Conservation (phyloP, 257 asterid genomes). For the Galeopsis tetrahit region DNA sequence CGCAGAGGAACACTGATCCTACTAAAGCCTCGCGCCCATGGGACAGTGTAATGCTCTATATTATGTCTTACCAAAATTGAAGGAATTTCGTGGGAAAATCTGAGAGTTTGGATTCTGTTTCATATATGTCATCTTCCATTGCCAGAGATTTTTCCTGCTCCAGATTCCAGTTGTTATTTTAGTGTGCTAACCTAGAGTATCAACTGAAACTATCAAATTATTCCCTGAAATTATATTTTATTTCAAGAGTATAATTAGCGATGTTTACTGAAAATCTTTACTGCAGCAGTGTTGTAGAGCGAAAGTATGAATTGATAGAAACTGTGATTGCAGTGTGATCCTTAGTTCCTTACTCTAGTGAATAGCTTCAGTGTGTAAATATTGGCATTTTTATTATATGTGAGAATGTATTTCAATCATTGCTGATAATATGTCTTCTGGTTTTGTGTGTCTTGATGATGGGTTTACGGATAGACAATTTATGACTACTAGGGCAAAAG, state of each 20-base stretch:
- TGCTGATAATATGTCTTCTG: conserved; percentile 15
- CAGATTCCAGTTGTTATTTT: not conserved
- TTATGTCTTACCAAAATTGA: conserved; percentile 18
- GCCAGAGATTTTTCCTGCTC: conserved; percentile 23
- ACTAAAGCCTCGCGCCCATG: conserved; percentile 96
- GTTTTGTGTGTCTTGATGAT: not conserved
- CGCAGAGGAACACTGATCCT: conserved; percentile 84
- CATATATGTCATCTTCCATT: conserved; percentile 18
- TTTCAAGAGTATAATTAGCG: not conserved
- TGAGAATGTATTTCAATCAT: not conserved
- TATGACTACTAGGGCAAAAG: conserved; percentile 17
- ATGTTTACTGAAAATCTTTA: not conserved
- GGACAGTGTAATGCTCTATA: conserved; percentile 74
- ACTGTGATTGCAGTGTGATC: conserved; percentile 21
- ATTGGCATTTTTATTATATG: conserved; percentile 12
- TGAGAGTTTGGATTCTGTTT: conserved; percentile 26
- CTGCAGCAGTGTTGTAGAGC: not conserved
- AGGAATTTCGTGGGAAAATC: conserved; percentile 25
- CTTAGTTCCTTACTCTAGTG: conserved; percentile 19
- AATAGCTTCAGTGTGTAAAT: conserved; percentile 16
- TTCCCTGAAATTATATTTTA: conserved; percentile 15
- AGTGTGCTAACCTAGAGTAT: conserved; percentile 19
- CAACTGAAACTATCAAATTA: not conserved
- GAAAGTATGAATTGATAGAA: not conserved
- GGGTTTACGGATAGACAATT: conserved; percentile 4